Conservation (phyloP, 2,329 filamentous ascomycete genomes). For the Fusarium newnesense region DNA sequence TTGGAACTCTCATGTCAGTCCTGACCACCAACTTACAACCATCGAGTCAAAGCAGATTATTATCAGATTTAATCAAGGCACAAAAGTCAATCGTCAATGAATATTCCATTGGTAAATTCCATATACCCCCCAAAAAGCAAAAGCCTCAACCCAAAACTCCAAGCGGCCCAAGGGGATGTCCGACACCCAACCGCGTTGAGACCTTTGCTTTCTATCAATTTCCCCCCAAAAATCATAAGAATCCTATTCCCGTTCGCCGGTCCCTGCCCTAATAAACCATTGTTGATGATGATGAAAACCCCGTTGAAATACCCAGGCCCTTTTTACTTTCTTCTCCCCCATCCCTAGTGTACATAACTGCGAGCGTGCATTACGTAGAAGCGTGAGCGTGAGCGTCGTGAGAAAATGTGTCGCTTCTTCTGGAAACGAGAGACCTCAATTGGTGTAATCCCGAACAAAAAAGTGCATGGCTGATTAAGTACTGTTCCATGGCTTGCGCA, state of each 20-base stretch:
- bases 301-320: neutral
- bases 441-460: slow-evolving; percentile 13
- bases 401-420: slow-evolving; percentile 20
- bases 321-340: slow-evolving; percentile 4
- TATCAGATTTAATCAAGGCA: neutral
- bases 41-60: neutral
- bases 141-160: slow-evolving; percentile 34
- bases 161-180: slow-evolving; percentile 13
- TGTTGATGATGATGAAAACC: neutral
- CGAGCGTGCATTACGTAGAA: slow-evolving; percentile 23
- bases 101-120: slow-evolving; percentile 25
- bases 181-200: slow-evolving; percentile 24
- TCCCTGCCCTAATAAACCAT: neutral
- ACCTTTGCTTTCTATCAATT: slow-evolving; percentile 36
- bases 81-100: slow-evolving; percentile 13
- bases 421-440: slow-evolving; percentile 8
- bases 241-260: slow-evolving; percentile 16
- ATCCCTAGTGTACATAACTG: slow-evolving; percentile 24
- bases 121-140: slow-evolving; percentile 25
- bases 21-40: neutral
- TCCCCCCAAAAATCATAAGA: slow-evolving; percentile 1
- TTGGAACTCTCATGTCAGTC: neutral
- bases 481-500: slow-evolving; percentile 21
- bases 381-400: slow-evolving; percentile 41
- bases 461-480: slow-evolving; percentile 30